Conservation (phyloP, 805 yeast genomes). For the Metschnikowia baotianmanensis region DNA sequence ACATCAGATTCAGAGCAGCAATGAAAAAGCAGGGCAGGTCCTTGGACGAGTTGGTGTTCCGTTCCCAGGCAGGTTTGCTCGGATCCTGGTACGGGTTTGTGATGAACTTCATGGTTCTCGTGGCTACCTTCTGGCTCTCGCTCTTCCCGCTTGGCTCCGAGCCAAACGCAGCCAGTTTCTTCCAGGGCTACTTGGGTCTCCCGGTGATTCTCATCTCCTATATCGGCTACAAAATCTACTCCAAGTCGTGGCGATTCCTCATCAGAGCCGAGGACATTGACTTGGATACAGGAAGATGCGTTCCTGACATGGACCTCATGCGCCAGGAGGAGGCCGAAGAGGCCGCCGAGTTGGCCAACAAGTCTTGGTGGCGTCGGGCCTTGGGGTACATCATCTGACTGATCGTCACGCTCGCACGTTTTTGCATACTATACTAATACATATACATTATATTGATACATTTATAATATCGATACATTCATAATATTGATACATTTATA, state of each 20-base stretch:
- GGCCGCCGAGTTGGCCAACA: conserved; percentile 9
- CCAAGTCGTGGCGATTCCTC: conserved; percentile 20
- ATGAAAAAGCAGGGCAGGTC: conserved; percentile 42
- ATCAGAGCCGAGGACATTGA: conserved; percentile 24
- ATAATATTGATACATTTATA: too few species aligned
- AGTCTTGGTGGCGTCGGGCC: conserved; percentile 15
- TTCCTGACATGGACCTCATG: conserved; percentile 23
- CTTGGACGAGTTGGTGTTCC: conserved; percentile 51
- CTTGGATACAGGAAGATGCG: conserved; percentile 26
- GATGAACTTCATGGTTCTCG: conserved; percentile 24
- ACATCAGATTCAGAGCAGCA: conserved; percentile 40
- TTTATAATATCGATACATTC: too few species aligned
- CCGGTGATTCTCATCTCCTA: conserved; percentile 24
- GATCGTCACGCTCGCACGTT: too few species aligned
- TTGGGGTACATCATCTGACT: conserved; percentile 10
- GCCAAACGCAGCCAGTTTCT: conserved; percentile 24
- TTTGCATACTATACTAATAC: background rate
- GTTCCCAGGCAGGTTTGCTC: conserved; percentile 44
- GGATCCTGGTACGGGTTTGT: conserved; percentile 27
- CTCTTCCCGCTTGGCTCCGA: conserved; percentile 25
- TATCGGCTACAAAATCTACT: conserved; percentile 25
- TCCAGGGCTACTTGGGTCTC: conserved; percentile 28
- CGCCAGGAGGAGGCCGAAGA: conserved; percentile 25
- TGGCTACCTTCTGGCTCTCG: conserved; percentile 28
- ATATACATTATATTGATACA: background rate